Conservation (phyloP, 768 basidiomycete species). For the Daedaleopsis nitida region DNA sequence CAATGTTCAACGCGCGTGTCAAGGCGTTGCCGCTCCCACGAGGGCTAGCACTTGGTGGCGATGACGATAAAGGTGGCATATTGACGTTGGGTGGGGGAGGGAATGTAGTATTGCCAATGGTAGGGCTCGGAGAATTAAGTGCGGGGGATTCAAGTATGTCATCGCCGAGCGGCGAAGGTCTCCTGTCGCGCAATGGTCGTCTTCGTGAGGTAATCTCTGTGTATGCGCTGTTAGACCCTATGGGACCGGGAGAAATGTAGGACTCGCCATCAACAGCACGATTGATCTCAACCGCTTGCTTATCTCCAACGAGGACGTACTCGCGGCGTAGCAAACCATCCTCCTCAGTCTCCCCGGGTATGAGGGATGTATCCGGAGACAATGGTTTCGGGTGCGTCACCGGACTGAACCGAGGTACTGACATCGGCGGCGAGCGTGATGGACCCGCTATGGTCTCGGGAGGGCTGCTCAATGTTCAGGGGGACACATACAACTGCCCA, state of each 20-base stretch:
- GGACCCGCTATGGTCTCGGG: constrained; percentile 7
- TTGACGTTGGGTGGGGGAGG: constrained; percentile 60
- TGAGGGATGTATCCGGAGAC: constrained; percentile 63
- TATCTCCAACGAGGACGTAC: constrained; percentile 93
- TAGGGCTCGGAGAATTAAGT: constrained; percentile 25
- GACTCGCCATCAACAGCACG: constrained; percentile 84
- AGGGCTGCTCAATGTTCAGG: neutral
- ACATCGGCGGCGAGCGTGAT: constrained; percentile 9
- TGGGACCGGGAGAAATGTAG: neutral
- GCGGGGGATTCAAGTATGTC: constrained; percentile 37
- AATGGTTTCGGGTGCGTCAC: constrained; percentile 29
- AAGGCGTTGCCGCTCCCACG: constrained; percentile 74
- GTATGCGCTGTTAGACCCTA: too few species aligned
- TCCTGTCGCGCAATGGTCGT: constrained; percentile 59
- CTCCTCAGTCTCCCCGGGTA: constrained; percentile 84
- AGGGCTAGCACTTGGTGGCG: constrained; percentile 60
- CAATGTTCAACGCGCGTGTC: constrained; percentile 76
- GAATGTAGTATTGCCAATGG: constrained; percentile 55
- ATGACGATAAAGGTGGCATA: constrained; percentile 62
- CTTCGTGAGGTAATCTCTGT: constrained; percentile 68
- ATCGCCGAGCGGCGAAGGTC: constrained; percentile 50
- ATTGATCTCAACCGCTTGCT: constrained; percentile 88
- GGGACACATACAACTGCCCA: neutral
- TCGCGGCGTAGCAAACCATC: constrained; percentile 80
- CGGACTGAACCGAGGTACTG: constrained; percentile 6